A percentile compares a stretch with the other conserved stretches of the same genome.
Evolutionary conservation across 2,329 filamentous ascomycete species (phyloP).

Genomic region (Drechslerella coelobrocha): DNA sequence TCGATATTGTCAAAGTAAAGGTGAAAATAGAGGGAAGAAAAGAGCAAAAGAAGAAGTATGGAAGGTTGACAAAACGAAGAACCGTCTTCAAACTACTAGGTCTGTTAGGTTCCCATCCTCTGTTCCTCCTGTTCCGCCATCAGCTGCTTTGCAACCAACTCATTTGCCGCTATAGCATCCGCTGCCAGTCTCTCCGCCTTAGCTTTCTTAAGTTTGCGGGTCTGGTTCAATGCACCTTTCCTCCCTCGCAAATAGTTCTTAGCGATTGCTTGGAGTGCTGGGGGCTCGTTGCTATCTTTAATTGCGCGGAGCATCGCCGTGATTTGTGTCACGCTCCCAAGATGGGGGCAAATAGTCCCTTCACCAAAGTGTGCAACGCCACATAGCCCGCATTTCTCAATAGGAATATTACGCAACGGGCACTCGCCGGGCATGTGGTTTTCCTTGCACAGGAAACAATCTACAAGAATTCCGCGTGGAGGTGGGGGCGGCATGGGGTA

Average conservation of each 20-base stretch:
- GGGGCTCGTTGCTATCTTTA: slow-evolving; percentile 66
- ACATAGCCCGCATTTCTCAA: slow-evolving; percentile 70
- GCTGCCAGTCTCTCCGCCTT: slow-evolving; percentile 40
- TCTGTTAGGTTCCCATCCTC: slow-evolving; percentile 32
- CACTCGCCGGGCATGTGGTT: slow-evolving; percentile 68
- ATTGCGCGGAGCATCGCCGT: slow-evolving; percentile 70
- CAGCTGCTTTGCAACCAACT: too few relatives aligned
- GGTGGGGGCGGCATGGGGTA: slow-evolving; percentile 11
- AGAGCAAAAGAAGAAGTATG: too few relatives aligned
- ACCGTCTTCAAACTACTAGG: too few relatives aligned
- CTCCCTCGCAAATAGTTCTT: slow-evolving; percentile 66
- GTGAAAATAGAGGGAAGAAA: too few relatives aligned
- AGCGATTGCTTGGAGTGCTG: slow-evolving; percentile 64
- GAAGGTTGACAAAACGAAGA: too few relatives aligned
- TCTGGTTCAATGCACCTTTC: slow-evolving; percentile 65
- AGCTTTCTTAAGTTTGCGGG: slow-evolving; percentile 59
- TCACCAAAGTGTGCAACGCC: slow-evolving; percentile 68
- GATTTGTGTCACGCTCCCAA: slow-evolving; percentile 69
- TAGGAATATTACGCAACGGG: slow-evolving; percentile 66
- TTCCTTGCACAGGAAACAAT: slow-evolving; percentile 65
- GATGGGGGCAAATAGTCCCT: slow-evolving; percentile 67
- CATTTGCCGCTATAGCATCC: slow-evolving; percentile 16
- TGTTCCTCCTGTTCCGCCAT: slow-evolving; percentile 30
- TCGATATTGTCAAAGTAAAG: too few relatives aligned
- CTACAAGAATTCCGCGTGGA: slow-evolving; percentile 45